These are phyloP conservation scores for Clavulina sp. DNA, from an alignment of 768 basidiomycete genomes.

Conservation along the genomic window DNA sequence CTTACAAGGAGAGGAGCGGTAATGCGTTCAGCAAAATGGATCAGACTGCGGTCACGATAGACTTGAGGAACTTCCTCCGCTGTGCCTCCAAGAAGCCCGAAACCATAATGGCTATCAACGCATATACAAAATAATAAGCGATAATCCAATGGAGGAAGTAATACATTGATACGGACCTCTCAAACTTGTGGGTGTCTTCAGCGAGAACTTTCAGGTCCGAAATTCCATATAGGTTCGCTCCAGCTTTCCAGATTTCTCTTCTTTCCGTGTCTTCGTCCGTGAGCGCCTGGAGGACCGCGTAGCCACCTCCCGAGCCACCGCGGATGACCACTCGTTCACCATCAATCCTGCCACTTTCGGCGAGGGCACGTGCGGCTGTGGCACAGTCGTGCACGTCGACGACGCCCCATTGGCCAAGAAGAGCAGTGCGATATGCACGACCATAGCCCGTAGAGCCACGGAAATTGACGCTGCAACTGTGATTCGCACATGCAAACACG, in stretches of 20 bases:
- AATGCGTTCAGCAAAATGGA: constrained; percentile 45
- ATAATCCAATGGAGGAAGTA: background rate
- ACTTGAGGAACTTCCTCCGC: constrained; percentile 33
- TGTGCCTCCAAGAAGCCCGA: constrained; percentile 45
- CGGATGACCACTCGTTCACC: constrained; percentile 47
- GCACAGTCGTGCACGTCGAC: constrained; percentile 55
- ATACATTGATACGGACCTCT: constrained; percentile 16
- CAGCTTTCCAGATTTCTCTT: too few relatives aligned
- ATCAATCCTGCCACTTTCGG: constrained; percentile 40
- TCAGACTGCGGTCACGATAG: constrained; percentile 42
- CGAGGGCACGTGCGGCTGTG: constrained; percentile 32
- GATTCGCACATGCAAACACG: background rate
- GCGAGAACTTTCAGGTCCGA: constrained; percentile 41
- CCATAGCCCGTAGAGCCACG: constrained; percentile 64
- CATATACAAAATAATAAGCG: too few relatives aligned
- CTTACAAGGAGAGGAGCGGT: constrained; percentile 43
- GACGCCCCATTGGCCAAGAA: constrained; percentile 53
- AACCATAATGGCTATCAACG: constrained; percentile 30
- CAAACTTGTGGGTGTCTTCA: constrained; percentile 56
- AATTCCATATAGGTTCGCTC: constrained; percentile 48
- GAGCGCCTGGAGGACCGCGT: constrained; percentile 37
- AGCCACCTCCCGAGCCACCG: constrained; percentile 56
- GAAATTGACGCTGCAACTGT: constrained; percentile 58
- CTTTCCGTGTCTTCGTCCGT: too few relatives aligned
- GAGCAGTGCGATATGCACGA: constrained; percentile 41